These are phyloP conservation scores for Apodospora peruviana DNA, from an alignment of 495 filamentous ascomycete genomes.

Conservation along the genomic window DNA sequence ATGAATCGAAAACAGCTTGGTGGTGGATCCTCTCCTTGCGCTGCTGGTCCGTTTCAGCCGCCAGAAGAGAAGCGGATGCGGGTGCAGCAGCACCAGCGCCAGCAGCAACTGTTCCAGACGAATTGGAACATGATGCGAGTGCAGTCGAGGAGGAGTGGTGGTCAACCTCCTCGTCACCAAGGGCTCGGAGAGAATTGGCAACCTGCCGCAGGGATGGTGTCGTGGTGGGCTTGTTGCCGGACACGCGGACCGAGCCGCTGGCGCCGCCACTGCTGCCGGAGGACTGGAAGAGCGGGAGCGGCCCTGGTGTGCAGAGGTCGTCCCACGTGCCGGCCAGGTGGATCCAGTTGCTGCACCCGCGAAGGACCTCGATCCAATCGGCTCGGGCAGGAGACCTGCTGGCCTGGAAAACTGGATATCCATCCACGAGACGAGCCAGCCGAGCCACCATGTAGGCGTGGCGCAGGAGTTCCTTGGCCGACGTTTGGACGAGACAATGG, in stretches of 20 bases:
- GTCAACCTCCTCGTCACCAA: not conserved
- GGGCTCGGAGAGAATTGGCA: constrained; percentile 4
- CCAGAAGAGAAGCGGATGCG: too few relatives aligned
- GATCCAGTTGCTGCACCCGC: constrained; percentile 59
- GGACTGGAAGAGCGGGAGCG: constrained; percentile 38
- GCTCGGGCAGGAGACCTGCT: constrained; percentile 65
- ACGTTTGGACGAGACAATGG: constrained; percentile 69
- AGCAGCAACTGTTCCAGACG: constrained; percentile 2
- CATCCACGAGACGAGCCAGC: constrained; percentile 65
- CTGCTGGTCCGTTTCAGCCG: constrained; percentile 40
- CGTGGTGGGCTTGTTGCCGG: not conserved
- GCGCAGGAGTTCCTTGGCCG: constrained; percentile 64
- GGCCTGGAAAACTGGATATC: constrained; percentile 73
- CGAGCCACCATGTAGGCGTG: constrained; percentile 75
- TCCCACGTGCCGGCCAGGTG: constrained; percentile 61
- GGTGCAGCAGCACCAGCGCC: too few relatives aligned
- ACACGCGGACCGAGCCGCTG: constrained; percentile 4
- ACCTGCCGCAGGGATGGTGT: not conserved
- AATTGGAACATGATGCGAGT: not conserved
- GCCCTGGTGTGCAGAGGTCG: constrained; percentile 61
- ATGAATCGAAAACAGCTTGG: constrained; percentile 58
- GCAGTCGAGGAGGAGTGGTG: not conserved
- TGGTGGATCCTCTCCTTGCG: constrained; percentile 52
- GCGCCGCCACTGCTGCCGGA: constrained; percentile 3
- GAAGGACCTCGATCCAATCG: constrained; percentile 74